Evolutionary conservation across 2,329 filamentous ascomycete genomes (phyloP), one percentile per base, ranked within the genome.

Genomic region (Penicillium sp.): DNA sequence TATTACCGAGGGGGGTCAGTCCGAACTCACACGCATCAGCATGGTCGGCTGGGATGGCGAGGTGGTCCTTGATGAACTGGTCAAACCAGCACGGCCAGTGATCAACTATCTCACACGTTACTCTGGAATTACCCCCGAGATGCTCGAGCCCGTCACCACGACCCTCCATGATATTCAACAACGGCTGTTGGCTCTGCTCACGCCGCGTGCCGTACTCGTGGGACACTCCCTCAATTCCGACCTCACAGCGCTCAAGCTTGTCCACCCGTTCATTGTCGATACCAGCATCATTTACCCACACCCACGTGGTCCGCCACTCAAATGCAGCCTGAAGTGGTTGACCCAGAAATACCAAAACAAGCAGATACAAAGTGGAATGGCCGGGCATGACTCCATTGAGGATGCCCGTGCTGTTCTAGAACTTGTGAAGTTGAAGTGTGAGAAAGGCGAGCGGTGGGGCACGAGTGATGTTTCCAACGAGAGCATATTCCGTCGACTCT

Each of bases 211-310:
- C 2, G 72, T 80, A n/a, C 67, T 80, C 1, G 69, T 79, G 24
- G 78, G 77, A 47, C 78, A 80, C 61, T 79, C 76, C 26, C 69
- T 80, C 18, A 76, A 81, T 58, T 78, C 77, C 18, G 77, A 81
- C 69, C 82, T 97, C 32, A 90, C 86, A 59, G 93, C 92, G 2
- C 79, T 99, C 29, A 89, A 87, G 69, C 81, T 97, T 58, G 89
- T 90, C 0, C 94, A 97, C 71, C 94, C 94, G 0, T 96, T 92
- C 76, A 87, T 99, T 64, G 85, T 97, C 69, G 94, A 99, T 74
- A 97, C 94, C 0, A 86, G 90, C 13, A 82, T 97, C 35, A 82
- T 96, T 50, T 99, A 89, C 70, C 92, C 93, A 1, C 94, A 99
- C 70, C 89, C 91, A 10, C 88, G 91, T 35, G 94, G 94, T 0